Percentiles rank a stretch among this genome's conserved stretches.
These are phyloP conservation scores for Auxenochlorella pyrenoidosa DNA, from an alignment of 139 green algal species.

Conservation along the genomic window DNA sequence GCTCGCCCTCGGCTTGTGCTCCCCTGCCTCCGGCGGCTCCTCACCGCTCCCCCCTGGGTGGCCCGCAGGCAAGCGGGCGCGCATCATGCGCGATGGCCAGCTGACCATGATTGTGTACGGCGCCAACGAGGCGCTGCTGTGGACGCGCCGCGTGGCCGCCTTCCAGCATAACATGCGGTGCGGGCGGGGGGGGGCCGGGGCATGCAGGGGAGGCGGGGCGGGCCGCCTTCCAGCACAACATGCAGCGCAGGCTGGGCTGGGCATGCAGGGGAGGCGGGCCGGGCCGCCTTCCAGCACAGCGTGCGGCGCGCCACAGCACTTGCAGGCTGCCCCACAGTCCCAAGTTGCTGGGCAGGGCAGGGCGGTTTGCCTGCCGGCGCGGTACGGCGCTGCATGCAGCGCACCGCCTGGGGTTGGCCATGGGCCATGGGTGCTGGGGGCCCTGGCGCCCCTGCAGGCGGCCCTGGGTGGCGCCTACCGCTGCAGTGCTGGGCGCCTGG, in stretches of 20 bases:
- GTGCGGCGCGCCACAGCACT: neutral
- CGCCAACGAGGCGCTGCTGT: slow-evolving; percentile 71
- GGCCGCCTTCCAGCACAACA: neutral
- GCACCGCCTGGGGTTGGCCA: no score
- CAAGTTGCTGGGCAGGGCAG: no score
- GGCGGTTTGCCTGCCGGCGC: no score
- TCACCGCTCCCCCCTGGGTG: neutral
- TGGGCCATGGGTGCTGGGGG: no score
- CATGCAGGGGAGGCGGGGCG: neutral
- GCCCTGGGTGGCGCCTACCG: no score
- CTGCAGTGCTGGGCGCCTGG: no score
- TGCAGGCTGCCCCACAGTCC: neutral
- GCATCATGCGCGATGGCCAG: slow-evolving; percentile 75
- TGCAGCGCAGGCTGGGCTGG: neutral
- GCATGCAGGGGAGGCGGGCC: no score
- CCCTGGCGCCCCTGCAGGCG: no score
- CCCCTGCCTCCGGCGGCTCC: no score
- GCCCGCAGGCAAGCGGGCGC: slow-evolving; percentile 43
- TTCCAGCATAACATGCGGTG: slow-evolving; percentile 62
- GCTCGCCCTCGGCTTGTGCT: no score
- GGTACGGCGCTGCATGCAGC: no score
- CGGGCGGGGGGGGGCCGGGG: neutral
- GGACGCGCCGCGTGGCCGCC: slow-evolving; percentile 54
- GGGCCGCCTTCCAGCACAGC: neutral
- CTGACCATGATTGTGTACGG: slow-evolving; percentile 84